phyloP scores from a whole-genome alignment of 495 filamentous ascomycete species.

The Hypoxylon lienhwacheense region DNA sequence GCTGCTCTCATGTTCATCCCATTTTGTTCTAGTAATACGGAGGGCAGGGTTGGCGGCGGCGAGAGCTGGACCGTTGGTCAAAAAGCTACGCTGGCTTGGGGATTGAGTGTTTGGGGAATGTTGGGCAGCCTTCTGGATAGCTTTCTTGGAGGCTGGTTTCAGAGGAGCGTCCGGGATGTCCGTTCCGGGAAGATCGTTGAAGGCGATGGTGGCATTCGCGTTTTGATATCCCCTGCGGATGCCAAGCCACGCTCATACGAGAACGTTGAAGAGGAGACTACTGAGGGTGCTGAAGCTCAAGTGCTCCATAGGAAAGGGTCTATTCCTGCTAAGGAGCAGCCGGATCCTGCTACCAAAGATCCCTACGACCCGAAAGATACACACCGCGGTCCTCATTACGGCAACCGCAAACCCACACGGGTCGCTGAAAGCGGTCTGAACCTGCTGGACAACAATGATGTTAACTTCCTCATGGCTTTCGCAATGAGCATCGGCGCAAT shows the following conservation, averaged over 20 bases:
- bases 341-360: conserved; percentile 27
- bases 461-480: conserved; percentile 87
- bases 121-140: conserved; percentile 84
- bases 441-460: conserved; percentile 87
- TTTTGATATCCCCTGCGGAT: conserved; percentile 51
- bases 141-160: conserved; percentile 79
- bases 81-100: conserved; percentile 58
- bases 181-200: conserved; percentile 85
- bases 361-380: conserved; percentile 49
- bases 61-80: conserved; percentile 51
- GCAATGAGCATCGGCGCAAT: conserved; percentile 81
- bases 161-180: conserved; percentile 84
- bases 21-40: conserved; percentile 57
- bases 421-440: conserved; percentile 73
- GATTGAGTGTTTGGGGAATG: conserved; percentile 68
- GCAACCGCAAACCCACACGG: conserved; percentile 64
- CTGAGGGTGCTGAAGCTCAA: conserved; percentile 44
- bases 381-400: conserved; percentile 52
- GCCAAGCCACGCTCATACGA: conserved; percentile 21
- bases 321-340: conserved; percentile 41
- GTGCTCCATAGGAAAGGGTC: conserved; percentile 40
- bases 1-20: conserved; percentile 68
- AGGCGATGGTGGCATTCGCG: conserved; percentile 79
- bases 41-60: conserved; percentile 39
- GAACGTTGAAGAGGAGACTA: conserved; percentile 20